Conservation (phyloP, 1,284 basidiomycete genomes). For the Rhodotorula mucilaginosa region DNA sequence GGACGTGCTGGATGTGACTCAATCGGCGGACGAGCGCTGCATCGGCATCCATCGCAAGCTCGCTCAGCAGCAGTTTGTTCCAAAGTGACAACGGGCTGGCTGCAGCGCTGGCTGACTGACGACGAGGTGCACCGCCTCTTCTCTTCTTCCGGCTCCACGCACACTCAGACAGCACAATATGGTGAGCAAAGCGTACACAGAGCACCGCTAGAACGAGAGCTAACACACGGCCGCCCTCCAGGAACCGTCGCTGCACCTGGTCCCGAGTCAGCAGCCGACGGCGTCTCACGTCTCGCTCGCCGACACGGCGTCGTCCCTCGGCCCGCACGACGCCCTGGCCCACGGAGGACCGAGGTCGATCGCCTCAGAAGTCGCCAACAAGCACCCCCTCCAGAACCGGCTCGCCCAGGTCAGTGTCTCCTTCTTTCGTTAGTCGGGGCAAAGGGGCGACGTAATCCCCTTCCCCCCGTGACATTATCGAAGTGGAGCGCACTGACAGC, state of each 20-base stretch:
- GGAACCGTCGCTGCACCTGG: constrained; percentile 66
- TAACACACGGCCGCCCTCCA: constrained; percentile 41
- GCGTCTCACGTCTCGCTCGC: constrained; percentile 62
- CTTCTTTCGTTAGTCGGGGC: background rate
- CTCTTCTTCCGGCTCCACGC: background rate
- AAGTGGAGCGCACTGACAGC: background rate
- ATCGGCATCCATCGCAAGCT: background rate
- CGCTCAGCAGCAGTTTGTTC: background rate
- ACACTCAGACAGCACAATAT: background rate
- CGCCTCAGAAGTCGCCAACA: constrained; percentile 64
- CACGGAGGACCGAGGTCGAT: constrained; percentile 69
- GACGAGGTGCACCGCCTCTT: background rate
- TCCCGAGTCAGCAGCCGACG: constrained; percentile 56
- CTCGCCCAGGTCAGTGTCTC: constrained; percentile 60
- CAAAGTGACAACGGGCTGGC: no score
- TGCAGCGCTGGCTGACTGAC: background rate
- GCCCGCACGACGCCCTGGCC: constrained; percentile 72
- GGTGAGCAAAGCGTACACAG: background rate
- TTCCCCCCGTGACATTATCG: no score
- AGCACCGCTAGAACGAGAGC: background rate
- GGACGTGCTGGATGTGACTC: constrained; percentile 69
- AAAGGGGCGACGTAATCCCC: background rate
- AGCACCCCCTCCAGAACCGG: constrained; percentile 60
- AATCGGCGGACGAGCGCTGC: constrained; percentile 23
- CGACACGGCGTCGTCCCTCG: constrained; percentile 66